Evolutionary conservation across 2,329 filamentous ascomycete genomes (phyloP).

Genomic region (Podosphaera leucotricha): DNA sequence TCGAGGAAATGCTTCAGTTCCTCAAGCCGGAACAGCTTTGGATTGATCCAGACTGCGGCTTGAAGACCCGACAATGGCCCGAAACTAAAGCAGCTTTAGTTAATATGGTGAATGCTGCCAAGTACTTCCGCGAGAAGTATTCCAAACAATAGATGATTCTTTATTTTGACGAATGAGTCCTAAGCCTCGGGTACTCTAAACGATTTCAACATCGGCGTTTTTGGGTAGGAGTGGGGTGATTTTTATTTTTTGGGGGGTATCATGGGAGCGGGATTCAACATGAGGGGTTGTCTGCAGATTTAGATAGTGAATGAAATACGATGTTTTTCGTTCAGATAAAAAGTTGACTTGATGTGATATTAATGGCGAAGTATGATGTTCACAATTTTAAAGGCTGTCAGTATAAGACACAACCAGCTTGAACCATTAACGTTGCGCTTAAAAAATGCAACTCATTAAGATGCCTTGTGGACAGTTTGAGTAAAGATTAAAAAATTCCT

Average conservation of each 20-base stretch:
- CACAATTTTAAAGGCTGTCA: too few relatives aligned
- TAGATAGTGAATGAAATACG: too few relatives aligned
- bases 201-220: constrained; percentile 28
- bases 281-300: neutral
- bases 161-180: constrained; percentile 4
- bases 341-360: too few relatives aligned
- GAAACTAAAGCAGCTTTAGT: constrained; percentile 90
- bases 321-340: too few relatives aligned
- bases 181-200: constrained; percentile 8
- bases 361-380: too few relatives aligned
- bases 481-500: too few relatives aligned
- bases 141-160: constrained; percentile 15
- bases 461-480: too few relatives aligned
- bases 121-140: constrained; percentile 85
- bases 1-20: constrained; percentile 94
- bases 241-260: neutral
- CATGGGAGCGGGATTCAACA: neutral
- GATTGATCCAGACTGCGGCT: constrained; percentile 98
- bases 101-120: constrained; percentile 98
- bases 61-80: constrained; percentile 97
- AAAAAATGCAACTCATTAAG: too few relatives aligned
- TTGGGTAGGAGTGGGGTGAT: constrained; percentile 8
- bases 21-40: constrained; percentile 97
- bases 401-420: too few relatives aligned
- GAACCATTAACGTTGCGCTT: too few relatives aligned